Conservation (phyloP, 257 asterid species). For the Forsythia suspensa region DNA sequence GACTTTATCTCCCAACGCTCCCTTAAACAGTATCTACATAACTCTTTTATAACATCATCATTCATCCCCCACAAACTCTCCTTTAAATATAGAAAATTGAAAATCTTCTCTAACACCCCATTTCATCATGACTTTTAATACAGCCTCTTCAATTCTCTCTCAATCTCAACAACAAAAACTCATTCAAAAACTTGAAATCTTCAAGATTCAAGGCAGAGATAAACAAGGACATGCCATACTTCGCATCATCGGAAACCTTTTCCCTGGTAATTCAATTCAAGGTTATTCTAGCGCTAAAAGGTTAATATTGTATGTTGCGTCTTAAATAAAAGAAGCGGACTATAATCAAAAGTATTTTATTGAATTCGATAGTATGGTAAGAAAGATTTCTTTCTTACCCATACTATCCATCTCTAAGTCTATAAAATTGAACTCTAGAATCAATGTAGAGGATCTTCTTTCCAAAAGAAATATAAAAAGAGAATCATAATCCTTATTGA, state of each 20-base stretch:
- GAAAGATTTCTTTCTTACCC: not conserved
- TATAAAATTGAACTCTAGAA: not conserved
- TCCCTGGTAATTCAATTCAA: conserved; percentile 52
- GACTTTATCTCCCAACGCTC: not conserved
- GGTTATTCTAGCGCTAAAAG: not conserved
- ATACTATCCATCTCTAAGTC: not conserved
- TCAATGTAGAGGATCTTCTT: not conserved
- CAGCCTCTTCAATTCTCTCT: conserved; percentile 32
- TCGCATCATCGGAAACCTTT: conserved; percentile 65
- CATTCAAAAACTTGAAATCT: conserved; percentile 51
- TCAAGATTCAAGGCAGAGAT: conserved; percentile 79
- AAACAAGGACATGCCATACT: conserved; percentile 59
- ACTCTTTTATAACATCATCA: not conserved
- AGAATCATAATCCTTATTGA: not conserved
- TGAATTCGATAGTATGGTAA: not conserved
- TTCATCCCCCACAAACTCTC: not conserved
- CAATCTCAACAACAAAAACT: conserved; percentile 50
- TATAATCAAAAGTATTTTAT: not conserved
- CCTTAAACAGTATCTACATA: not conserved
- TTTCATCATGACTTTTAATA: conserved; percentile 30
- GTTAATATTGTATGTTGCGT: not conserved
- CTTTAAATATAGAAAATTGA: too few species aligned
- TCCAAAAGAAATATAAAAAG: not conserved
- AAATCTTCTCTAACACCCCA: not conserved
- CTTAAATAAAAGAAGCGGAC: not conserved